Base-by-base conservation (phyloP, 2,329 filamentous ascomycete species). In the Colletotrichum melonis region DNA sequence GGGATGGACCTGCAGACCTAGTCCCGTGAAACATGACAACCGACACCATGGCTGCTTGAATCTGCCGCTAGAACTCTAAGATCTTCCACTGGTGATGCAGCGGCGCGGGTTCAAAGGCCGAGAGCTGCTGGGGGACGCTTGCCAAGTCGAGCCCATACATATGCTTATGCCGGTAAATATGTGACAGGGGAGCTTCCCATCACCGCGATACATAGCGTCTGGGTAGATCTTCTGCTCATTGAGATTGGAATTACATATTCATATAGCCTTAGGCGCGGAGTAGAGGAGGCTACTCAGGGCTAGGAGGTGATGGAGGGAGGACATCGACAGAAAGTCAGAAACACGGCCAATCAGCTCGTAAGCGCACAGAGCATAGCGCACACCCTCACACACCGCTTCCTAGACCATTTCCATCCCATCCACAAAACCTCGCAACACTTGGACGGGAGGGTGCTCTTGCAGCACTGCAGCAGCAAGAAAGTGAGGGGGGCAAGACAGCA, bases 1-100 rank as follows among this genome's bases (percentile, higher is more conserved):
- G 22, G 24, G 26, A 22, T 55, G 16, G 46, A 60, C 57, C 38
- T 30, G 42, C 42, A 12, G 46, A 60, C 57, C 38, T 30, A 32
- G 52, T 55, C 12, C 65, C 60, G 60, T 70, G 70, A 70, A 73
- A 70, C 67, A 28, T 62, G 66, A 60, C 66, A 62, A 60, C 67
- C 67, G 28, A 65, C 60, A 56, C 60, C 66, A 57, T 35, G 60
- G 42, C 28, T 59, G 58, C 52, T 30, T 58, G 42, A 30, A 55
- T 59, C 38, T 60, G 7, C 54, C 38, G 59, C 42, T 46, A 42
- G 70, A 72, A 67, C 24, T 55, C 56, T 49, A 72, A 24, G 12
- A 16, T n/a, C 32, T 14, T 24, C 7, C 54, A 28, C 5, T 55
- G 54, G 38, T 28, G 3, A 54, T 38, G 28, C 24, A 12, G 5